Percentiles rank a stretch among this genome's conserved stretches.
These are phyloP conservation scores for Starmerella potacharoeniae DNA, from an alignment of 805 yeast species.

Conservation along the genomic window DNA sequence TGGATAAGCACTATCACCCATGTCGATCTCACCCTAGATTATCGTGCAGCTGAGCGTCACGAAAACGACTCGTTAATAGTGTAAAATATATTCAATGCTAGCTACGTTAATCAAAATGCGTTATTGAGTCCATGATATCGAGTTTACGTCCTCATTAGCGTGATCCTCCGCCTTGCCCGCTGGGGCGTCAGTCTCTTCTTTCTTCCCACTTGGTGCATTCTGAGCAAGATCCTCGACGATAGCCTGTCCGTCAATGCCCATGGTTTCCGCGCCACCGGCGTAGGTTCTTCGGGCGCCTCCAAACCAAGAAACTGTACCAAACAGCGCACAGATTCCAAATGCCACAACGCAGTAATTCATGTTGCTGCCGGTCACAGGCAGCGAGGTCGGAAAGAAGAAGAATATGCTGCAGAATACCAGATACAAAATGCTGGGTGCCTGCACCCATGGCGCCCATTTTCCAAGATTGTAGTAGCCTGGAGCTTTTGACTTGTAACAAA, in stretches of 20 bases:
- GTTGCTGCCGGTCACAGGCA: constrained; percentile 49
- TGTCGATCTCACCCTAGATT: too few species aligned
- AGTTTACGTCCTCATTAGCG: too few species aligned
- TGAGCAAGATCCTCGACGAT: background rate
- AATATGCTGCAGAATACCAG: constrained; percentile 46
- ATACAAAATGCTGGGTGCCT: constrained; percentile 45
- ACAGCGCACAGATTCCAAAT: constrained; percentile 38
- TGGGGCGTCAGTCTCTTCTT: too few species aligned
- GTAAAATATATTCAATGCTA: too few species aligned
- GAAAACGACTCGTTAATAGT: too few species aligned
- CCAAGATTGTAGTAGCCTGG: constrained; percentile 42
- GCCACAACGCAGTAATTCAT: constrained; percentile 57
- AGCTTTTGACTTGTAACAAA: constrained; percentile 29
- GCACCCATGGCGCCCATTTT: constrained; percentile 58
- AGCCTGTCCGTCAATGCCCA: background rate
- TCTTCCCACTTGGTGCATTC: background rate
- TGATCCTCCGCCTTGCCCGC: too few species aligned
- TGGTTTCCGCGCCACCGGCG: background rate
- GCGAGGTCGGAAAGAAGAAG: constrained; percentile 47
- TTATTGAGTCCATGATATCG: too few species aligned
- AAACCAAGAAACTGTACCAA: constrained; percentile 16
- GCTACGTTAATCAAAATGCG: too few species aligned
- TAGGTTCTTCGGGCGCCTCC: constrained; percentile 14
- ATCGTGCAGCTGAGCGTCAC: too few species aligned
- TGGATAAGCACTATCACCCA: too few species aligned